Evolutionary conservation across 2,329 filamentous ascomycete species (phyloP), one percentile per base, ranked within the genome.

Genomic region (Plectosphaerella cucumerina): DNA sequence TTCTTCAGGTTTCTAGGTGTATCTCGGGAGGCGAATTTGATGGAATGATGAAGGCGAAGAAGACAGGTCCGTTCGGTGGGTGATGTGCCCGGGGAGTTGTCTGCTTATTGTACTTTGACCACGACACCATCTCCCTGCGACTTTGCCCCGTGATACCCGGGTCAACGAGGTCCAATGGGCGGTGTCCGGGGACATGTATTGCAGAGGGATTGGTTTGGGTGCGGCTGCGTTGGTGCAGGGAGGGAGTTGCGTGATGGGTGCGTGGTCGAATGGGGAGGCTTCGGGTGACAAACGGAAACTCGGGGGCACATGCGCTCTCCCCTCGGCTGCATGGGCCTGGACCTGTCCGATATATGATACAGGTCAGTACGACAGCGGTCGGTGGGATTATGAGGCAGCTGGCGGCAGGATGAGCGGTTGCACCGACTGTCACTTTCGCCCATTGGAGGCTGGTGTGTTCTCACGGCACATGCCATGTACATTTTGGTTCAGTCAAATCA

Each of bases 261-360:
- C 3, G 5, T 15, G 33, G 23, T 47, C 45, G 45, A 47, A 47
- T 47, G 45, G 20, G 33, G 18, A 23, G n/a, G 22, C 6, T 47
- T 39, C 12, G 6, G 18, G 14, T 47, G 45, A 47, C 45, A 47
- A 47, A 47, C 45, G 15, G 45, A 47, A 47, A 47, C 21, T 15
- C n/a, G 20, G 22, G 20, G 45, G 5, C 9, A n/a, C 9, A n/a
- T 47, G 44, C 44, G 33, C 26, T 31, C 26, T 5, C 26, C 26
- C 12, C 26, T 31, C 26, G 26, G 26, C 26, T 31, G 26, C 26
- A 31, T 31, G 26, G 26, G 26, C 6, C 26, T 23, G 43, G 17
- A 17, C n/a, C 17, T 5, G 43, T 44, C 20, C 26, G 18, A 44
- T n/a, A n/a, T n/a, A n/a, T n/a, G n/a, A n/a, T n/a, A n/a, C n/a